Evolutionary conservation across 495 filamentous ascomycete species (phyloP), one percentile per base, ranked within the genome.

Genomic region (Penicillium mononematosum): DNA sequence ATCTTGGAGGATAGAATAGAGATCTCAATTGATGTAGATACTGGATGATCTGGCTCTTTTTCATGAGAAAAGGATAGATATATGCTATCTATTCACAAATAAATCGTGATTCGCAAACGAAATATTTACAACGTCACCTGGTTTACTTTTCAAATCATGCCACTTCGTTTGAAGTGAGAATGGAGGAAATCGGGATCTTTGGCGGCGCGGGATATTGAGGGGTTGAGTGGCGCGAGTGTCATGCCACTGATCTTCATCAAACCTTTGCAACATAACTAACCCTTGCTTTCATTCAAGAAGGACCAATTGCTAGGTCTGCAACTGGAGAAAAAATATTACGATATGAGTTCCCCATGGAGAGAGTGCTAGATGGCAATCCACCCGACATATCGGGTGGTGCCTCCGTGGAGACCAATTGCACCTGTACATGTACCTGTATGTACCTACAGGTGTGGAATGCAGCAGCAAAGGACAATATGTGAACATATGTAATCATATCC

Each of bases 121-220:
- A 39, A 34, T 47, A 3, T 47, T 41, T 38, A 19, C 22, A 27
- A 24, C 34, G 44, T 55, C 53, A 55, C 19, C 52, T 54, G 51
- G 41, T 5, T 12, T 34, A 34, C 25, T 45, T 17, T 14, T 8
- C 14, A 6, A 24, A 55, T 55, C 52, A 55, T 55, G 43, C 52
- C 43, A 55, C 52, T 38, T 16, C 6, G 5, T 19, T 36, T 27
- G 20, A 20, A 36, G 16, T 20, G 11, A 12, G 0, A 45, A 5
- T 45, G 39, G 41, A 39, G 32, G 11, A 44, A 29, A 29, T 55
- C 53, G 53, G 52, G 42, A 45, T 36, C 5, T 41, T 24, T 41
- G n/a, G 31, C 27, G 43, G 31, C 27, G 52, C 29, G 41, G 50
- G 25, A 44, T 34, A 6, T 32, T 48, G 45, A n/a, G 45, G 5